These are phyloP conservation scores for Phoma sp. DNA, from an alignment of 2,329 filamentous ascomycete species.

Conservation along the genomic window DNA sequence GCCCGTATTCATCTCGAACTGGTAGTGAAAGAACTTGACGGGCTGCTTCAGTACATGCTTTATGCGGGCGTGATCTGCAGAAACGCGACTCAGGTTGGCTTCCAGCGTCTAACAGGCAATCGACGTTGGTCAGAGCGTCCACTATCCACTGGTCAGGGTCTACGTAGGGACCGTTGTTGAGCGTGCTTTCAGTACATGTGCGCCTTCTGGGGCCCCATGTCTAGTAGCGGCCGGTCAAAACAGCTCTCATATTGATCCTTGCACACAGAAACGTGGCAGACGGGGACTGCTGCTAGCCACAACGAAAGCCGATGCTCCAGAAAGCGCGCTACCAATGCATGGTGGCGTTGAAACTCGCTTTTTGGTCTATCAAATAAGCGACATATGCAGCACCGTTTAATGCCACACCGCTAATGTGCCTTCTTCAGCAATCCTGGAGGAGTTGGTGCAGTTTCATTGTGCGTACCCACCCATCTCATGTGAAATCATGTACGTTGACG, in stretches of 20 bases:
- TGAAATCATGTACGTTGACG: not conserved
- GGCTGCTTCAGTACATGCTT: not conserved
- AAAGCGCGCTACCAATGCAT: not conserved
- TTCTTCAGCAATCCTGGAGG: not conserved
- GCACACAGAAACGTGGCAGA: not conserved
- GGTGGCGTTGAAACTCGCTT: not conserved
- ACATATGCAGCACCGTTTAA: not conserved
- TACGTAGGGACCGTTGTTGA: not conserved
- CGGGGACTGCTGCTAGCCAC: not conserved
- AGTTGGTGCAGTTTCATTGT: conserved; percentile 6
- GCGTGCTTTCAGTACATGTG: no score
- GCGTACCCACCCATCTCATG: not conserved
- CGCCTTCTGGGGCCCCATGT: not conserved
- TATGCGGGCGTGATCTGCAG: conserved; percentile 5
- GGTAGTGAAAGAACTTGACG: not conserved
- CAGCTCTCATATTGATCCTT: not conserved
- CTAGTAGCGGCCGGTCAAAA: not conserved
- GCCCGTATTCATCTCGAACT: not conserved
- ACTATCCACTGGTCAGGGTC: not conserved
- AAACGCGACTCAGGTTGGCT: not conserved
- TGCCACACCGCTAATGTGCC: not conserved
- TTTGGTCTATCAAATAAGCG: not conserved
- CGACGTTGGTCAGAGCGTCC: not conserved
- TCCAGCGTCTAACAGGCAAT: not conserved
- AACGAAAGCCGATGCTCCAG: not conserved